Evolutionary conservation across 148 eudicot species (phyloP).

Genomic region (Spergularia marina): DNA sequence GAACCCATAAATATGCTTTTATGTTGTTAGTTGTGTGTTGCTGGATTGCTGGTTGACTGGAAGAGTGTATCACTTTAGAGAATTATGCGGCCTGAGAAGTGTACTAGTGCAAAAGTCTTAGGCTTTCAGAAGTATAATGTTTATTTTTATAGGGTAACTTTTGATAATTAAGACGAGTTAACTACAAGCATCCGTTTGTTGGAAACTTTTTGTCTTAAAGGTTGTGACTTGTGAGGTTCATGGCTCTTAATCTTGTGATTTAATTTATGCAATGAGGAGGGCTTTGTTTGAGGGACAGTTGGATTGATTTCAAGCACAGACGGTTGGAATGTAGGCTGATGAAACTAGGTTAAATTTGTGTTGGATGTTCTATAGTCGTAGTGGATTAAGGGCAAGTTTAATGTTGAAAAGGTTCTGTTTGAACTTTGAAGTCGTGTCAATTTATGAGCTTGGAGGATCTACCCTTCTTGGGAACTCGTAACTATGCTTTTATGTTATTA

Average conservation of each 20-base stretch:
- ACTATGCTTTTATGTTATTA: not conserved
- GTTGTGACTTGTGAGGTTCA: too few species aligned
- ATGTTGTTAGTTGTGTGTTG: not conserved
- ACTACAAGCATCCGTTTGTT: not conserved
- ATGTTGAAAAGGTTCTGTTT: not conserved
- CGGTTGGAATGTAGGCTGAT: not conserved
- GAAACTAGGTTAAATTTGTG: not conserved
- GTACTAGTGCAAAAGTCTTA: not conserved
- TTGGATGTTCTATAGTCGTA: not conserved
- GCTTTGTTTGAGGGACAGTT: not conserved
- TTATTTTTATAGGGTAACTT: not conserved
- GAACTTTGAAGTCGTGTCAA: not conserved
- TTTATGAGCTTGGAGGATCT: not conserved
- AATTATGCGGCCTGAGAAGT: not conserved
- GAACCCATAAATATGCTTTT: not conserved
- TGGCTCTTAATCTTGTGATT: not conserved
- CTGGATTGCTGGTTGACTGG: not conserved
- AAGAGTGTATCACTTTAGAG: not conserved
- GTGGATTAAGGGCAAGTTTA: not conserved
- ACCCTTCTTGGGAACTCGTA: not conserved
- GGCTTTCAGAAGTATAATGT: not conserved
- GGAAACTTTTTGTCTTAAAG: not conserved
- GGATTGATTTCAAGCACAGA: not conserved
- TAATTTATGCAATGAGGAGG: not conserved
- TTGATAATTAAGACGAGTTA: not conserved